Conservation (phyloP, 2,329 filamentous ascomycete genomes). For the Curvularia sp. region DNA sequence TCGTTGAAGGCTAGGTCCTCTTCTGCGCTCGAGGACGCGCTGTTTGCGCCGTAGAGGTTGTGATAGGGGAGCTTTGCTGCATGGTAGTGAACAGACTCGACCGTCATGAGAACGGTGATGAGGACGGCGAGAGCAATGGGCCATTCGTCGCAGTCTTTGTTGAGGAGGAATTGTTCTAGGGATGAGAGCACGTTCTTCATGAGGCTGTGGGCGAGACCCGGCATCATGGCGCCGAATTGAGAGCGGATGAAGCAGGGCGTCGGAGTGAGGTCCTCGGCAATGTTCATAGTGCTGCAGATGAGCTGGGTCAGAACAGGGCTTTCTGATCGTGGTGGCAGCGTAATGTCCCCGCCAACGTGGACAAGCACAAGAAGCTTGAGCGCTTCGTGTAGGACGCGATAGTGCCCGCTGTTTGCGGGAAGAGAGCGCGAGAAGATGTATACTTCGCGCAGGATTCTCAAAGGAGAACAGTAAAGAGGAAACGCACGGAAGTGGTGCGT, state of each 20-base stretch:
- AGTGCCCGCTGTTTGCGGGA: conserved; percentile 21
- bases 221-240: conserved; percentile 48
- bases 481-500: conserved; percentile 45
- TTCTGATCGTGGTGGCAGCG: conserved; percentile 30
- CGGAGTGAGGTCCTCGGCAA: conserved; percentile 23
- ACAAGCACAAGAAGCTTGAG: conserved; percentile 51
- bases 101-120: conserved; percentile 46
- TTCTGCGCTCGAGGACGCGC: conserved; percentile 6
- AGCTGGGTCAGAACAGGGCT: conserved; percentile 28
- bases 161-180: conserved; percentile 42
- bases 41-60: conserved; percentile 13
- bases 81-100: conserved; percentile 51
- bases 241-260: conserved; percentile 51
- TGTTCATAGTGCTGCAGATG: conserved; percentile 27
- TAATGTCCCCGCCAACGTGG: conserved; percentile 49
- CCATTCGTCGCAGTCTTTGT: conserved; percentile 43
- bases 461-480: conserved; percentile 43
- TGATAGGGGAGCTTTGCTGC: conserved; percentile 48
- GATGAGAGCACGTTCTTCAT: conserved; percentile 44
- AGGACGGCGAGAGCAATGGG: conserved; percentile 44
- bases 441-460: conserved; percentile 44
- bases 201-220: conserved; percentile 38
- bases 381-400: conserved; percentile 39
- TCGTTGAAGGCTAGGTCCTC: conserved; percentile 30
- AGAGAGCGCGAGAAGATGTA: conserved; percentile 44